These are phyloP conservation scores for Ambrosia artemisiifolia DNA, from an alignment of 129 eudicot species.

Conservation along the genomic window DNA sequence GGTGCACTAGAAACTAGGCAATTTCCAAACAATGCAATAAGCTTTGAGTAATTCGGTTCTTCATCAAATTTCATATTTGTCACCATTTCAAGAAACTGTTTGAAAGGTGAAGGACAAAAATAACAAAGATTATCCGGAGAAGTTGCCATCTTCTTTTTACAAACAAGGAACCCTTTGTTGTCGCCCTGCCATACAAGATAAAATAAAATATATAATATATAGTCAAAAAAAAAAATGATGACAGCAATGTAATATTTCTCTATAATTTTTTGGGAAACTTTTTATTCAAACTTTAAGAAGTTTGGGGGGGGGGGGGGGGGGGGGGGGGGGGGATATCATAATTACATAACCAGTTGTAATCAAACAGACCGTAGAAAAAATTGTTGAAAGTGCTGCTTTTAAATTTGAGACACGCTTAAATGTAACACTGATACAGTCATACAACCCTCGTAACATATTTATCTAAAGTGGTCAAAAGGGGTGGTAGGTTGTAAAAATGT, in stretches of 20 bases:
- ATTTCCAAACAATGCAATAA: conserved; percentile 56
- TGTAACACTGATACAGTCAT: too few species aligned
- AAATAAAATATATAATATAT: neutral
- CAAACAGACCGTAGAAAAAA: neutral
- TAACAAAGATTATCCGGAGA: conserved; percentile 69
- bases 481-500: neutral
- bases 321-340: neutral
- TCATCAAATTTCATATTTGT: conserved; percentile 79
- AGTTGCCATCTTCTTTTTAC: conserved; percentile 89
- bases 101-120: conserved; percentile 73
- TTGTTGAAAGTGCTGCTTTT: neutral
- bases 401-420: too few species aligned
- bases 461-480: neutral
- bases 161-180: conserved; percentile 85
- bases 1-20: conserved; percentile 46
- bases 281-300: neutral
- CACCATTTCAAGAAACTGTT: conserved; percentile 61
- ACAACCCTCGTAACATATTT: too few species aligned
- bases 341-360: neutral
- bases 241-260: too few species aligned
- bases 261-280: neutral
- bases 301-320: too few species aligned
- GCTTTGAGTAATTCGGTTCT: conserved; percentile 83
- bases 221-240: neutral
- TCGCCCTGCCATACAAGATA: conserved; percentile 54